Percentiles rank a stretch among this genome's conserved stretches.
Evolutionary conservation across 257 asterid genomes (phyloP).

Genomic region (Leonotis leonurus): DNA sequence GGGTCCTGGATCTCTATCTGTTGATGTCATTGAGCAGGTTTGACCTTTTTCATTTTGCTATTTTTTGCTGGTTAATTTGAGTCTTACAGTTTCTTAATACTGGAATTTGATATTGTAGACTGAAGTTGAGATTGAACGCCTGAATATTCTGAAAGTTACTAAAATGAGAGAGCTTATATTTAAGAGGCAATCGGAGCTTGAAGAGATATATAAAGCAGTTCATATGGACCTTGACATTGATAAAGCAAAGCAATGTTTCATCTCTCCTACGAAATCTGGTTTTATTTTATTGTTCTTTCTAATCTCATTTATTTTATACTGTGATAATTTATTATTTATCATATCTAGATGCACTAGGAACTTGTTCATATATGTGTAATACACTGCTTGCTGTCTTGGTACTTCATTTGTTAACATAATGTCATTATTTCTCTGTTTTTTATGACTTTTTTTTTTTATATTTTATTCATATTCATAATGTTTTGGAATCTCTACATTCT

Average conservation of each 20-base stretch:
- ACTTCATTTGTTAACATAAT: not conserved
- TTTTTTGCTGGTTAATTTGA: not conserved
- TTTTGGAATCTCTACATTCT: not conserved
- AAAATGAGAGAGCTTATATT: conserved; percentile 68
- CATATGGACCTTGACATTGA: conserved; percentile 60
- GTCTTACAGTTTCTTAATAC: conserved; percentile 6
- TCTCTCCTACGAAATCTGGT: conserved; percentile 54
- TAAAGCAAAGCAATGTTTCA: conserved; percentile 41
- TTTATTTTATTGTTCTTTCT: conserved; percentile 5
- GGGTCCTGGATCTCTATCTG: conserved; percentile 52
- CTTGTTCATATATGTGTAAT: not conserved
- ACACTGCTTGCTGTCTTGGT: not conserved
- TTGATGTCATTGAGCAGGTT: conserved; percentile 61
- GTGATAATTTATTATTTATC: conserved; percentile 4
- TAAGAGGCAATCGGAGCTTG: conserved; percentile 65
- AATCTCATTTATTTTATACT: not conserved
- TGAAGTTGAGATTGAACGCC: conserved; percentile 52
- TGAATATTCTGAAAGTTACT: conserved; percentile 52
- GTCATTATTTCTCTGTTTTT: not conserved
- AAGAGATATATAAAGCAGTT: conserved; percentile 49
- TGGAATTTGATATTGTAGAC: conserved; percentile 31
- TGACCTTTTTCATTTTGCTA: conserved; percentile 9
- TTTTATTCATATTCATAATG: not conserved
- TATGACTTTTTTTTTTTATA: not conserved
- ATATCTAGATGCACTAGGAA: conserved; percentile 1